phyloP scores from a whole-genome alignment of 2,329 filamentous ascomycete species.

The Fusarium virguliforme region DNA sequence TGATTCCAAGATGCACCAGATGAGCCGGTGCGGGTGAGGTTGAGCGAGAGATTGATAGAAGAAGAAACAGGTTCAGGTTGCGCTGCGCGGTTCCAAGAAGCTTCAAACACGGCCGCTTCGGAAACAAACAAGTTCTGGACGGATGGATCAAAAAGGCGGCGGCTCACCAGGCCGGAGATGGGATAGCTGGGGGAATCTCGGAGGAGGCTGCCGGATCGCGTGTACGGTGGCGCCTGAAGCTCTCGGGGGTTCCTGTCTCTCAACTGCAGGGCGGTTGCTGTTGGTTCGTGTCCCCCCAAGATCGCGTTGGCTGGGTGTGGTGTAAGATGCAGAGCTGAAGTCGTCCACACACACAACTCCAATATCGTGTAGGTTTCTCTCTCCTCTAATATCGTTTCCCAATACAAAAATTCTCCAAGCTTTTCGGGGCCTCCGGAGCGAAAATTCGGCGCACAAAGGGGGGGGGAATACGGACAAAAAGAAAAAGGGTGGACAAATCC shows the following conservation, averaged over 20 bases:
- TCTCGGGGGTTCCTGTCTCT: neutral
- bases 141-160: slow-evolving; percentile 34
- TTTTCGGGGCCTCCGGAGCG: slow-evolving; percentile 23
- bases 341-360: slow-evolving; percentile 1
- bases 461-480: slow-evolving; percentile 23
- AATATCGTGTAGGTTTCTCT: neutral
- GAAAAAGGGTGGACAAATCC: slow-evolving; percentile 26
- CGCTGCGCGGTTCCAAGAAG: neutral
- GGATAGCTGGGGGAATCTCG: slow-evolving; percentile 13
- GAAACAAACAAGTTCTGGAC: slow-evolving; percentile 22
- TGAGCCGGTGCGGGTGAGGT: neutral
- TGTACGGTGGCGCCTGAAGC: slow-evolving; percentile 22
- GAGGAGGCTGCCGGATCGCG: slow-evolving; percentile 14
- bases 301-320: slow-evolving; percentile 3
- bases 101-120: slow-evolving; percentile 7
- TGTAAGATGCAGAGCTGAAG: slow-evolving; percentile 11
- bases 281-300: slow-evolving; percentile 13
- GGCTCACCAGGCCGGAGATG: slow-evolving; percentile 27
- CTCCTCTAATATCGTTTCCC: neutral
- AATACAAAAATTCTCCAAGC: slow-evolving; percentile 10
- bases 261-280: slow-evolving; percentile 9
- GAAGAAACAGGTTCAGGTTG: neutral
- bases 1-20: neutral
- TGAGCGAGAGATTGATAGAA: neutral
- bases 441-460: slow-evolving; percentile 10